Evolutionary conservation across 306 rosid species (phyloP).

Genomic region (Vicia villosa): DNA sequence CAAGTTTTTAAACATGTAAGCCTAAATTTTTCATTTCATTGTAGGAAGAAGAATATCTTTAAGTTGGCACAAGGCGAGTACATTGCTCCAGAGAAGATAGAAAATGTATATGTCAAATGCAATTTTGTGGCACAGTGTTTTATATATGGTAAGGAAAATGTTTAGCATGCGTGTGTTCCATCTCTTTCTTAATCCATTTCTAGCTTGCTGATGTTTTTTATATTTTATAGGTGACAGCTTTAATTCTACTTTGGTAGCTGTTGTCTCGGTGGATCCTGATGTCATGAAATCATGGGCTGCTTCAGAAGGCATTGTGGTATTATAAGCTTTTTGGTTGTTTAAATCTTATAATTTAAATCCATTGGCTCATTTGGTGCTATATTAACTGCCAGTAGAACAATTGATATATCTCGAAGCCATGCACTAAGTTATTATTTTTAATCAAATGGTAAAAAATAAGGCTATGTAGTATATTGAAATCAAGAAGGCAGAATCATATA

Average conservation of each 20-base stretch:
- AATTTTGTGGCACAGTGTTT: conserved; percentile 84
- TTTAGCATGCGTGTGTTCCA: neutral
- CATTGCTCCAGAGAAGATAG: conserved; percentile 98
- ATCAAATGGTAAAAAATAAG: neutral
- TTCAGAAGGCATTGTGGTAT: conserved; percentile 76
- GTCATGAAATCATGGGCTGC: conserved; percentile 82
- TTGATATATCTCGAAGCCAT: conserved; percentile 1
- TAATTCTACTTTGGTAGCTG: conserved; percentile 80
- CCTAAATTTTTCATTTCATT: conserved; percentile 32
- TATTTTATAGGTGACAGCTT: conserved; percentile 81
- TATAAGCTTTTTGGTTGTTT: conserved; percentile 20
- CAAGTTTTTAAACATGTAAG: conserved; percentile 18
- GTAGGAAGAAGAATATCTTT: conserved; percentile 96
- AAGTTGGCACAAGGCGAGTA: conserved; percentile 99
- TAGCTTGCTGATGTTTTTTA: conserved; percentile 38
- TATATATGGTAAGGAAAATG: conserved; percentile 72
- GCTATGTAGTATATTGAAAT: neutral
- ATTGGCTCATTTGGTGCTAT: conserved; percentile 9
- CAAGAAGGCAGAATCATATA: conserved; percentile 10
- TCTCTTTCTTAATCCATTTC: conserved; percentile 1
- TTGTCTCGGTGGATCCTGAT: conserved; percentile 82
- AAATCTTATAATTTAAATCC: conserved; percentile 22
- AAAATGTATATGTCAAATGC: conserved; percentile 92
- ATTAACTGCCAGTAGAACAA: neutral
- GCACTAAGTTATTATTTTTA: neutral